phyloP scores from a whole-genome alignment of 805 yeast species.

The Wickerhamomyces canadensis region DNA sequence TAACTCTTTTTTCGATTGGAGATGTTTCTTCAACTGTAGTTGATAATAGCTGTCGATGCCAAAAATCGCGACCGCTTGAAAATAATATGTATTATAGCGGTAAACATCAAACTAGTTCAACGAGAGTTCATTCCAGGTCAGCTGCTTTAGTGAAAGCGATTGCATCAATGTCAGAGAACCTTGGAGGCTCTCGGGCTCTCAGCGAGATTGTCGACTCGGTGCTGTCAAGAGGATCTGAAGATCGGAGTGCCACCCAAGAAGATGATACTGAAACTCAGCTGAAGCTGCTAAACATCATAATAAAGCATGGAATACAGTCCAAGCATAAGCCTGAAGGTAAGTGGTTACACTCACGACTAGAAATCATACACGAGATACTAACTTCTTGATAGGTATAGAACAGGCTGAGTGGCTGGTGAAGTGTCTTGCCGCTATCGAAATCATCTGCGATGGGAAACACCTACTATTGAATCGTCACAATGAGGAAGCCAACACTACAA shows the following conservation, averaged over 20 bases:
- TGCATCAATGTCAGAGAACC: background rate
- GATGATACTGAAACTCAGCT: constrained; percentile 17
- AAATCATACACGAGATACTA: background rate
- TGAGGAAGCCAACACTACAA: constrained; percentile 1
- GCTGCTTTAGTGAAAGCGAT: too few species aligned
- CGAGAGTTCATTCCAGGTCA: too few species aligned
- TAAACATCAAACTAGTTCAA: background rate
- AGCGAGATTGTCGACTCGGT: constrained; percentile 13
- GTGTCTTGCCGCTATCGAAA: constrained; percentile 19
- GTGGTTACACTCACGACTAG: background rate
- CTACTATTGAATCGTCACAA: constrained; percentile 13
- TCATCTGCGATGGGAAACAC: constrained; percentile 18
- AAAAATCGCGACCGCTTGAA: background rate
- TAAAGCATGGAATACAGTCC: constrained; percentile 18
- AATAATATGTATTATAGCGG: too few species aligned
- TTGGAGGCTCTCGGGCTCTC: constrained; percentile 12
- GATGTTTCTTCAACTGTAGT: too few species aligned
- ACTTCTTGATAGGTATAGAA: background rate
- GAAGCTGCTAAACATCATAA: constrained; percentile 16
- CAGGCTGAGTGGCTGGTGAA: constrained; percentile 12
- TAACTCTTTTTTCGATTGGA: too few species aligned
- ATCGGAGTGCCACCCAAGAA: constrained; percentile 7
- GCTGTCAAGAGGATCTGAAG: too few species aligned
- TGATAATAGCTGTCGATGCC: too few species aligned
- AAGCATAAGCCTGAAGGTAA: constrained; percentile 10